These are phyloP conservation scores for Nicotiana attenuata DNA, from an alignment of 257 asterid species.

Conservation along the genomic window DNA sequence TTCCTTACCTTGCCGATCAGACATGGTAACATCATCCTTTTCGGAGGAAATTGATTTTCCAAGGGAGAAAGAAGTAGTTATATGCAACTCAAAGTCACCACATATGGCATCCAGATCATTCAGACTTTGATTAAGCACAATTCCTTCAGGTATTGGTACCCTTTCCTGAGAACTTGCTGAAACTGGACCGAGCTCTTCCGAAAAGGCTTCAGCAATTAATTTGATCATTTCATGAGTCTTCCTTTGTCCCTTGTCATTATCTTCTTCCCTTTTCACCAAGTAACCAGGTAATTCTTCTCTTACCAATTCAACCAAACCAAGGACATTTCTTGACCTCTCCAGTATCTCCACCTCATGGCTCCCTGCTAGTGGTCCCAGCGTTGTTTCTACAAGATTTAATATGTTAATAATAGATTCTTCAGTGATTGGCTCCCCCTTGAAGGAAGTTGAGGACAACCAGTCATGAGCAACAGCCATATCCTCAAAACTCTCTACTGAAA, in stretches of 20 bases:
- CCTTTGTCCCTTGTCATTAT: slow-evolving; percentile 24
- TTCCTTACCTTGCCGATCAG: slow-evolving; percentile 43
- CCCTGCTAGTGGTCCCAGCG: slow-evolving; percentile 59
- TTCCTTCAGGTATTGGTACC: slow-evolving; percentile 72
- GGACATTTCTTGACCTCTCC: slow-evolving; percentile 75
- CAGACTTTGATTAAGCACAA: slow-evolving; percentile 64
- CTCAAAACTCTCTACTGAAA: slow-evolving; percentile 20
- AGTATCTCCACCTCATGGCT: slow-evolving; percentile 81
- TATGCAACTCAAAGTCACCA: slow-evolving; percentile 48
- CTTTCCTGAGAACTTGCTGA: slow-evolving; percentile 68
- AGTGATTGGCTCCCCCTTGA: slow-evolving; percentile 29
- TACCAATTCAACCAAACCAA: slow-evolving; percentile 64
- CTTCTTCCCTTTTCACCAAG: slow-evolving; percentile 31
- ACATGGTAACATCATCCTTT: slow-evolving; percentile 23
- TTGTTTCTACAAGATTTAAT: slow-evolving; percentile 55
- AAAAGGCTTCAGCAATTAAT: slow-evolving; percentile 48
- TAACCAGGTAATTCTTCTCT: slow-evolving; percentile 42
- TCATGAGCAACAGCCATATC: slow-evolving; percentile 24
- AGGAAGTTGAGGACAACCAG: slow-evolving; percentile 27
- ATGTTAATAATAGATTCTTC: slow-evolving; percentile 48
- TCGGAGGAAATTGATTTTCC: slow-evolving; percentile 36
- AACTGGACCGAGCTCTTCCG: slow-evolving; percentile 91
- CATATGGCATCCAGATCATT: slow-evolving; percentile 63
- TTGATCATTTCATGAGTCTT: slow-evolving; percentile 41
- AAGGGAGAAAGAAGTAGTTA: slow-evolving; percentile 59